phyloP scores from a whole-genome alignment of 805 yeast species.

The Kluyveromyces wickerhamii region DNA sequence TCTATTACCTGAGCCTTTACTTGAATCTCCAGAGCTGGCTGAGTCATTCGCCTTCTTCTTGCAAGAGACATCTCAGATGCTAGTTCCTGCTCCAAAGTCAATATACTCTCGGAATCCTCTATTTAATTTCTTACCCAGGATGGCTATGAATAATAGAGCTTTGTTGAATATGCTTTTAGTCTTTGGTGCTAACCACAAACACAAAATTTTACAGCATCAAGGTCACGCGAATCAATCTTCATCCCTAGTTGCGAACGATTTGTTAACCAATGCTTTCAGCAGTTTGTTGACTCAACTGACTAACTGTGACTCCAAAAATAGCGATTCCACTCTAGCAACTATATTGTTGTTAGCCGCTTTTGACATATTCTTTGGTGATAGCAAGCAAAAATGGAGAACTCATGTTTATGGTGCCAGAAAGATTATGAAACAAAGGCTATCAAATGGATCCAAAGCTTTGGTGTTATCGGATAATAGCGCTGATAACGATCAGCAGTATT shows the following conservation, averaged over 20 bases:
- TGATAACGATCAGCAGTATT: slow-evolving; percentile 33
- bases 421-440: slow-evolving; percentile 33
- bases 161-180: slow-evolving; percentile 50
- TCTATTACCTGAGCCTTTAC: slow-evolving; percentile 55
- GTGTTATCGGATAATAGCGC: slow-evolving; percentile 12
- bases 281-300: slow-evolving; percentile 45
- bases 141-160: slow-evolving; percentile 51
- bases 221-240: slow-evolving; percentile 5
- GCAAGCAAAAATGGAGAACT: slow-evolving; percentile 46
- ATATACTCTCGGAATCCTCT: slow-evolving; percentile 57
- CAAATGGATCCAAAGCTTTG: slow-evolving; percentile 9
- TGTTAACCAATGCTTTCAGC: slow-evolving; percentile 50
- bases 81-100: slow-evolving; percentile 58
- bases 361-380: slow-evolving; percentile 40
- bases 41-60: slow-evolving; percentile 58
- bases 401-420: slow-evolving; percentile 64
- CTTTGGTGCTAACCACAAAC: slow-evolving; percentile 37
- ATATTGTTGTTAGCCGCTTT: slow-evolving; percentile 52
- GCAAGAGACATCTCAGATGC: slow-evolving; percentile 47
- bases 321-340: slow-evolving; percentile 61
- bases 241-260: slow-evolving; percentile 38
- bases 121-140: slow-evolving; percentile 51
- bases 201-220: slow-evolving; percentile 13
- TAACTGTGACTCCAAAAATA: slow-evolving; percentile 44
- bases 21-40: slow-evolving; percentile 51